Conservation (phyloP, 2,329 filamentous ascomycete genomes). For the Alternaria brassicae region DNA sequence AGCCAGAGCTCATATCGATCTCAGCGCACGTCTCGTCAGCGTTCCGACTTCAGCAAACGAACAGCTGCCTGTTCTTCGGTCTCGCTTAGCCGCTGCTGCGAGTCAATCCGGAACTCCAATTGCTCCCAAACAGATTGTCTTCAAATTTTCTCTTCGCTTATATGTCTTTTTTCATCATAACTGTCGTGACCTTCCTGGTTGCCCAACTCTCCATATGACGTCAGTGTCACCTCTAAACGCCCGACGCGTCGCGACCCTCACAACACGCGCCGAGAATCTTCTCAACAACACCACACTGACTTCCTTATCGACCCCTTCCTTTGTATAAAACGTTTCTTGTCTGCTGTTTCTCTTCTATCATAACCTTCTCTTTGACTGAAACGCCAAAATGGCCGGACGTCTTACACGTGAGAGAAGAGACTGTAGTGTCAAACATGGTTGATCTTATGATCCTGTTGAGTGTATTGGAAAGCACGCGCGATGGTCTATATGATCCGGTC, state of each 20-base stretch:
- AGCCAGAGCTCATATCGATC: not conserved
- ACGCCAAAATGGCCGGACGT: too few species aligned
- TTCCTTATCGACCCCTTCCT: not conserved
- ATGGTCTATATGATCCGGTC: too few species aligned
- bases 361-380: too few species aligned
- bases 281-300: not conserved
- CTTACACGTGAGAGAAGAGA: too few species aligned
- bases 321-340: too few species aligned
- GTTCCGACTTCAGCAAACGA: not conserved
- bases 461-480: too few species aligned
- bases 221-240: not conserved
- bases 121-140: not conserved
- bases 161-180: not conserved
- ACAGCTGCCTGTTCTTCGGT: not conserved
- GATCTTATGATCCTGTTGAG: too few species aligned
- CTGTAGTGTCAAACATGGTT: too few species aligned
- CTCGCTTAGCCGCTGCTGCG: not conserved
- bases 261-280: not conserved
- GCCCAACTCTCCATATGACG: not conserved
- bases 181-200: not conserved
- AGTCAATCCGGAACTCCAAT: not conserved
- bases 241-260: not conserved
- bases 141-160: not conserved
- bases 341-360: too few species aligned
- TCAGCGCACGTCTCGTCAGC: not conserved